Evolutionary conservation across 129 eudicot species (phyloP), one percentile per base, ranked within the genome.

Genomic region (Pulicaria dysenterica): DNA sequence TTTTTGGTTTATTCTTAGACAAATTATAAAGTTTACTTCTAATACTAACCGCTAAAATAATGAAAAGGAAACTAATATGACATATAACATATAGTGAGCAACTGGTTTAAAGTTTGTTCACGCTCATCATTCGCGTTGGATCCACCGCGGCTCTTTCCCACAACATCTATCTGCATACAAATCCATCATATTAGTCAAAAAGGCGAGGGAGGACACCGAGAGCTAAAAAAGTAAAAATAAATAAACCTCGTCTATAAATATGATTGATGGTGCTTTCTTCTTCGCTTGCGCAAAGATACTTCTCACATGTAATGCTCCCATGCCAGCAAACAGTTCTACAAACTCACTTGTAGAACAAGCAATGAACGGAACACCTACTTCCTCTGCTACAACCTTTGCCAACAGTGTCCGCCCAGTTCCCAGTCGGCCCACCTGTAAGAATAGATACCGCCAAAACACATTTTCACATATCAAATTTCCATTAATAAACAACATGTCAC

Each of bases 321-420:
- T 91, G 50, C 97, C 97, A 57, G 85, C 97, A 81, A 83, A 91
- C 56, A 88, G 78, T 67, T 91, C 97, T 9, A 91, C 97, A 71
- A 91, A 91, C 75, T 91, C 97, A 75, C 95, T 91, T n/a, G 92
- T 95, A 54, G 97, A 91, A 82, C 95, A 91, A 66, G 91, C 85
- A 58, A 91, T 85, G 77, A 91, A 91, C 34, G 95, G 31, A 24
- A 24, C 31, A 24, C 31, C 31, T 0, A 2, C 31, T 24, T 24
- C 31, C 31, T 2, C 31, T 24, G 31, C 31, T 24, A 24, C 31
- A 24, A 2, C 31, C 31, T 24, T 24, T 24, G 31, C 31, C 31
- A 24, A 24, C 31, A 24, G 31, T 24, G 31, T 24, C 31, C 2
- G 1, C 31, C 31, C 31, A 24, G 31, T 24, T 24, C 31, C 31